Conservation (phyloP, 768 basidiomycete genomes). For the Boletus rubescentipes region DNA sequence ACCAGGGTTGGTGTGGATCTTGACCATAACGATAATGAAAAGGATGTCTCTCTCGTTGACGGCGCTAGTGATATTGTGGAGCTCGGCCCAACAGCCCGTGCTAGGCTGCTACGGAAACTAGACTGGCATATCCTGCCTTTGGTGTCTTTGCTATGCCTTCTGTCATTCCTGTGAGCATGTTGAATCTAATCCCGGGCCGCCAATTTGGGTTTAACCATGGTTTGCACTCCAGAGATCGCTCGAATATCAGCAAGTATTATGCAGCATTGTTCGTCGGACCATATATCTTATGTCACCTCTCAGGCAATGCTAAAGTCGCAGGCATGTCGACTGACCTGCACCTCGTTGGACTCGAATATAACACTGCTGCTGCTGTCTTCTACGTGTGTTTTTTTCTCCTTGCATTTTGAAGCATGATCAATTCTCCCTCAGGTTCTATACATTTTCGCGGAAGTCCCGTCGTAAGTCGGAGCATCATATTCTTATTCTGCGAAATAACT, state of each 20-base stretch:
- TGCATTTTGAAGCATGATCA: background rate
- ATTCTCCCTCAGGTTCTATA: slow-evolving; percentile 33
- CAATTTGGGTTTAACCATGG: background rate
- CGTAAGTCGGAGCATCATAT: slow-evolving; percentile 23
- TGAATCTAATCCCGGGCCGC: background rate
- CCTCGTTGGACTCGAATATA: slow-evolving; percentile 35
- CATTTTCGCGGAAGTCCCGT: slow-evolving; percentile 35
- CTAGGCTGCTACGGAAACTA: slow-evolving; percentile 38
- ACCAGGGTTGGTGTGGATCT: slow-evolving; percentile 1
- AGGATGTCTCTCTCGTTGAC: background rate
- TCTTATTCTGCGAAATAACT: background rate
- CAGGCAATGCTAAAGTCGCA: slow-evolving; percentile 44
- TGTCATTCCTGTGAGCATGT: slow-evolving; percentile 43
- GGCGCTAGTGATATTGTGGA: background rate
- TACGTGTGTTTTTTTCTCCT: slow-evolving; percentile 22
- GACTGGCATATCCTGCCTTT: slow-evolving; percentile 46
- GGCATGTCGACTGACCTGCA: slow-evolving; percentile 42
- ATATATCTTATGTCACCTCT: background rate
- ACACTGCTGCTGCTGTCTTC: slow-evolving; percentile 39
- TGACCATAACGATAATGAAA: slow-evolving; percentile 8
- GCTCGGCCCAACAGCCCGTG: slow-evolving; percentile 19
- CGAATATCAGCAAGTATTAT: slow-evolving; percentile 40
- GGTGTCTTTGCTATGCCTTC: slow-evolving; percentile 43
- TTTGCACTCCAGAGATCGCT: slow-evolving; percentile 37
- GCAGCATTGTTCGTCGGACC: background rate